Evolutionary conservation across 225 moss, liverwort and hornwort species (phyloP), one percentile per base, ranked within the genome.

Genomic region (Climacium dendroides): DNA sequence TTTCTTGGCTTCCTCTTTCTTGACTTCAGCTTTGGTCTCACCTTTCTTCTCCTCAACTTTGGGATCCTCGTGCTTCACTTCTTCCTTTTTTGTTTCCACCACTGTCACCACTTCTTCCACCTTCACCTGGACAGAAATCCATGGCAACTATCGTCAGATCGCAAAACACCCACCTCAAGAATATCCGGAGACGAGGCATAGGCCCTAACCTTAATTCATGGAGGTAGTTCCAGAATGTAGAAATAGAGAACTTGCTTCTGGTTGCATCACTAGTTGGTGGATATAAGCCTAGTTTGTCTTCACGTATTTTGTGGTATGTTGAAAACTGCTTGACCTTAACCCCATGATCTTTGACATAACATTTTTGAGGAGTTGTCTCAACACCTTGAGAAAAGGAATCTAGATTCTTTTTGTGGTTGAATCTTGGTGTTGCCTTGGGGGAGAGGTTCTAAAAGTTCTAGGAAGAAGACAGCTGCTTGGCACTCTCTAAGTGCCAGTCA

Each of bases 41-140:
- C 72, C 85, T 57, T 47, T 59, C 69, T 69, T 86, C 30, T 88
- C 85, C 35, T 88, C 89, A 53, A 20, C 43, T 83, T 83, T 83
- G 45, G n/a, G 10, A 48, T 79, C 55, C 30, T 79, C 87, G 30
- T 52, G 25, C 69, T 60, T 34, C 16, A 79, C 12, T 16, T 57
- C 70, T 70, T 58, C 84, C 39, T 86, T 87, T 23, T 58, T 71
- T 10, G 66, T 74, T 70, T 90, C 92, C 82, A 84, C 90, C 74
- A 89, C 89, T 71, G 69, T 92, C 67, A 83, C 82, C 74, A 81
- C 89, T 86, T 89, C 81, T 83, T 91, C 86, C 70, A 87, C 71
- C 87, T 88, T 87, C 59, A 88, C 70, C 89, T 92, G 85, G 15
- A 83, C 57, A 83, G 22, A n/a, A 61, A 60, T 39, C 23, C 87